Conservation (phyloP, 2,329 filamentous ascomycete species). For the Alternaria brassicicola region DNA sequence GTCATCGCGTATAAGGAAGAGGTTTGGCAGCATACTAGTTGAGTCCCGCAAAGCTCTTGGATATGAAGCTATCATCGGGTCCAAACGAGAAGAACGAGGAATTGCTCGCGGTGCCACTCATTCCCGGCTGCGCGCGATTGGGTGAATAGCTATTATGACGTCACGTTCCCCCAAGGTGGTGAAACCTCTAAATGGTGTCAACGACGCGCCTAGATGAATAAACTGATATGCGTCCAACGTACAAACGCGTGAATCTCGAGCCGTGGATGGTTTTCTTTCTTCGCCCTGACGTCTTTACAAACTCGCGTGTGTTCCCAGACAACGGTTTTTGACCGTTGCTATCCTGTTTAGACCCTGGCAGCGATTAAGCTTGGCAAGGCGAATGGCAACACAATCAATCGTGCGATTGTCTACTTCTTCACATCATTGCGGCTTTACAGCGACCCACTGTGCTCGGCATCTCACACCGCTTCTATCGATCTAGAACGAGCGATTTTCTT, state of each 20-base stretch:
- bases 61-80: constrained; percentile 41
- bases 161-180: constrained; percentile 20
- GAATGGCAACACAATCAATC: constrained; percentile 11
- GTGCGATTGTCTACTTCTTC: constrained; percentile 9
- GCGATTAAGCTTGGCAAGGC: constrained; percentile 39
- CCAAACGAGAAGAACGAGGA: constrained; percentile 46
- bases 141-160: constrained; percentile 32
- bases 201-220: background rate
- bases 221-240: background rate
- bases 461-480: constrained; percentile 6
- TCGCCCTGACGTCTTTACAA: background rate
- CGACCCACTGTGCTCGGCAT: background rate
- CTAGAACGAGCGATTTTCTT: constrained; percentile 5
- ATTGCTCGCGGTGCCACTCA: constrained; percentile 31
- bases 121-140: constrained; percentile 34
- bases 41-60: constrained; percentile 39
- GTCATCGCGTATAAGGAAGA: background rate
- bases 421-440: constrained; percentile 7
- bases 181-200: background rate
- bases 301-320: background rate
- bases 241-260: background rate
- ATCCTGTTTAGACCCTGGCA: constrained; percentile 41
- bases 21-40: constrained; percentile 32
- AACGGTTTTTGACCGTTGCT: constrained; percentile 6
- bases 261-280: background rate